Conservation (phyloP, 768 basidiomycete genomes). For the Pulveroboletus frians region DNA sequence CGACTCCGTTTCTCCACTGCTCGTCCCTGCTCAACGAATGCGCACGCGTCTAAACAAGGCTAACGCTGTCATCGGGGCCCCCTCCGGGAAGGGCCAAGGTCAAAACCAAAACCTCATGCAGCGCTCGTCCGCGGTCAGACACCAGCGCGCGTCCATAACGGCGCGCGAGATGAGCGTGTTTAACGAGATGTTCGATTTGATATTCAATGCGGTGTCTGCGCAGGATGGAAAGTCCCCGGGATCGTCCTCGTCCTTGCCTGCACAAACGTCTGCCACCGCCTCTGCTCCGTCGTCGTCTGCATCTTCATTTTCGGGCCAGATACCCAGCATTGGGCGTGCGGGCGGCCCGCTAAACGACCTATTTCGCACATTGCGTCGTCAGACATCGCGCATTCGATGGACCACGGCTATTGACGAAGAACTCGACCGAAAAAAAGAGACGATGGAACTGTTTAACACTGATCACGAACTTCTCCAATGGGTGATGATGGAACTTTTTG, state of each 20-base stretch:
- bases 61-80: neutral
- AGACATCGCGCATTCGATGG: slow-evolving; percentile 46
- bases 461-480: slow-evolving; percentile 72
- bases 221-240: slow-evolving; percentile 17
- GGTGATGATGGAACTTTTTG: slow-evolving; percentile 67
- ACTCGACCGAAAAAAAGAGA: slow-evolving; percentile 66
- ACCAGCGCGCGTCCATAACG: slow-evolving; percentile 57
- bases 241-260: slow-evolving; percentile 4
- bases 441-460: slow-evolving; percentile 62
- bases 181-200: slow-evolving; percentile 68
- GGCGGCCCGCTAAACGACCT: slow-evolving; percentile 39
- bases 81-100: neutral
- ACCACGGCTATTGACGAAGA: slow-evolving; percentile 48
- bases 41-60: slow-evolving; percentile 9
- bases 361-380: slow-evolving; percentile 50
- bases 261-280: neutral
- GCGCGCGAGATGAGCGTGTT: slow-evolving; percentile 62
- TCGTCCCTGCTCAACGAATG: slow-evolving; percentile 15
- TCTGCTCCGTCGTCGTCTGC: neutral
- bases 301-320: slow-evolving; percentile 2
- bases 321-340: slow-evolving; percentile 15
- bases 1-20: slow-evolving; percentile 26
- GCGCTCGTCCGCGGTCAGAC: slow-evolving; percentile 9
- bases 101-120: slow-evolving; percentile 1
- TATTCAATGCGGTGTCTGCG: slow-evolving; percentile 52